phyloP scores from a whole-genome alignment of 2,329 filamentous ascomycete species.

The Fusarium armeniacum region DNA sequence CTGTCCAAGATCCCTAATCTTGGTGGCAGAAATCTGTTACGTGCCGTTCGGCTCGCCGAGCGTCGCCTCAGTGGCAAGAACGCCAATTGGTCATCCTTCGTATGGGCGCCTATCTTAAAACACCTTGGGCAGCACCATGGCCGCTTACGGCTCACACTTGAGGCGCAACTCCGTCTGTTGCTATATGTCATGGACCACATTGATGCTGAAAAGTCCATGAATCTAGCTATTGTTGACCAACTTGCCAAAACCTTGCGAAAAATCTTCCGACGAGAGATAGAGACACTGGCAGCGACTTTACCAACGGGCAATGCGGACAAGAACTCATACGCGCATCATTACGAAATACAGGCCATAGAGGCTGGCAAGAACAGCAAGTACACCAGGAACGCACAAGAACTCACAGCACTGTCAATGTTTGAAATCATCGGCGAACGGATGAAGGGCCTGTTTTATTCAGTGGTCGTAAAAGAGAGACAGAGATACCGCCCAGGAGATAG shows the following conservation, averaged over 20 bases:
- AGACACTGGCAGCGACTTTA: slow-evolving; percentile 38
- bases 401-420: slow-evolving; percentile 36
- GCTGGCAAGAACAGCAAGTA: slow-evolving; percentile 15
- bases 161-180: slow-evolving; percentile 52
- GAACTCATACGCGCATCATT: slow-evolving; percentile 36
- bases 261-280: slow-evolving; percentile 48
- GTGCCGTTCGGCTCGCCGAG: slow-evolving; percentile 52
- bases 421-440: slow-evolving; percentile 43
- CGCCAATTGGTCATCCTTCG: slow-evolving; percentile 49
- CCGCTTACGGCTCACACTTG: slow-evolving; percentile 48
- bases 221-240: slow-evolving; percentile 45
- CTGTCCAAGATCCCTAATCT: slow-evolving; percentile 46
- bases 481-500: slow-evolving; percentile 35
- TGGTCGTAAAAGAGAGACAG: slow-evolving; percentile 48
- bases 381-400: slow-evolving; percentile 10
- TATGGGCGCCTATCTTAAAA: slow-evolving; percentile 56
- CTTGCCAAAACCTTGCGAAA: slow-evolving; percentile 48
- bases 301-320: slow-evolving; percentile 25
- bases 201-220: slow-evolving; percentile 39
- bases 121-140: slow-evolving; percentile 52
- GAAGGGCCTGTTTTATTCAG: slow-evolving; percentile 48
- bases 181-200: slow-evolving; percentile 50
- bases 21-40: slow-evolving; percentile 48
- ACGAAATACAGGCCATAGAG: slow-evolving; percentile 33
- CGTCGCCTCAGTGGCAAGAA: slow-evolving; percentile 44